These are phyloP conservation scores for Fusarium sp. DNA, from an alignment of 2,329 filamentous ascomycete species.

Conservation along the genomic window DNA sequence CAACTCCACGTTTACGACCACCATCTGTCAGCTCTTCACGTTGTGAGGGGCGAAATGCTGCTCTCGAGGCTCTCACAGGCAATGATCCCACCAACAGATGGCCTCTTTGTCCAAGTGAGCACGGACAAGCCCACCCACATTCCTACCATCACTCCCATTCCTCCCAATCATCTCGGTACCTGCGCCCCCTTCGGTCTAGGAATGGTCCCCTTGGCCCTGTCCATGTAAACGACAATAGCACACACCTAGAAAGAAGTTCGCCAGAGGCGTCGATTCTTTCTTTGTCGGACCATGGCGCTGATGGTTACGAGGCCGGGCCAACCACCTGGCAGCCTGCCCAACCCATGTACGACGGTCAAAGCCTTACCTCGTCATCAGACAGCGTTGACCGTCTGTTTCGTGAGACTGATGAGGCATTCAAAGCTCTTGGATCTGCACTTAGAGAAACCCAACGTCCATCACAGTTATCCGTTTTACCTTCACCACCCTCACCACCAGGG, in stretches of 20 bases:
- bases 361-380: constrained; percentile 42
- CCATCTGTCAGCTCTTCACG: constrained; percentile 56
- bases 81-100: constrained; percentile 37
- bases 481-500: constrained; percentile 28
- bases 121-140: constrained; percentile 31
- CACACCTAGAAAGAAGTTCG: constrained; percentile 3
- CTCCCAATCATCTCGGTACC: constrained; percentile 19
- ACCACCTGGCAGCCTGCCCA: constrained; percentile 10
- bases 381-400: constrained; percentile 56
- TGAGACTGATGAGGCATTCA: constrained; percentile 61
- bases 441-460: constrained; percentile 44
- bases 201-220: constrained; percentile 20
- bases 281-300: constrained; percentile 35
- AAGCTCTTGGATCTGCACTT: constrained; percentile 53
- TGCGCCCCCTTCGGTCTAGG: constrained; percentile 34
- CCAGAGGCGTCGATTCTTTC: constrained; percentile 29
- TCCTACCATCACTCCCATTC: constrained; percentile 29
- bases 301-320: constrained; percentile 18
- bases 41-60: constrained; percentile 49
- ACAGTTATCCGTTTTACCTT: constrained; percentile 20
- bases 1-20: constrained; percentile 49
- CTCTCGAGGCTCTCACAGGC: constrained; percentile 41
- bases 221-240: constrained; percentile 3
- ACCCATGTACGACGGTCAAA: constrained; percentile 29
- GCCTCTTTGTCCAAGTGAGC: constrained; percentile 47